These are phyloP conservation scores for Colletotrichum lupini DNA, from an alignment of 2,329 filamentous ascomycete species.

Conservation along the genomic window DNA sequence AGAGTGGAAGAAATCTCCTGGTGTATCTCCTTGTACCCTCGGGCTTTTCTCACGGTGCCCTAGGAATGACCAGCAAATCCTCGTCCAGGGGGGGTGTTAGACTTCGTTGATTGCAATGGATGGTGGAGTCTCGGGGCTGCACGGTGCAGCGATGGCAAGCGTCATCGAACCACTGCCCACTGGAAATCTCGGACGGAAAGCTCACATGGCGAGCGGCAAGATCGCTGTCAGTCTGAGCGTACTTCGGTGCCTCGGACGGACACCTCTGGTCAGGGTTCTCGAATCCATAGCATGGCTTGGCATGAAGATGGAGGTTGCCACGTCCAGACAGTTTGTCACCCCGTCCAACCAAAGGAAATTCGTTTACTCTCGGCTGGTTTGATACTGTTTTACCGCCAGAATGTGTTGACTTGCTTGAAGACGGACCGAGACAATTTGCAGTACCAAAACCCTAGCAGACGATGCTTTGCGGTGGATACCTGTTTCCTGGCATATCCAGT, in stretches of 20 bases:
- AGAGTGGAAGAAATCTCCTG: background rate
- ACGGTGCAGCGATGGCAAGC: conserved; percentile 30
- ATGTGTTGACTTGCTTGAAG: background rate
- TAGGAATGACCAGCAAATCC: conserved; percentile 11
- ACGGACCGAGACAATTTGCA: background rate
- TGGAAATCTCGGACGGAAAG: conserved; percentile 26
- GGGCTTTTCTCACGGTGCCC: background rate
- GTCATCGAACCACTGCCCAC: conserved; percentile 34
- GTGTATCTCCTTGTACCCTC: conserved; percentile 17
- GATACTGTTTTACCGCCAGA: conserved; percentile 13
- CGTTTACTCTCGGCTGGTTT: conserved; percentile 2
- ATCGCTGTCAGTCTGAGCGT: conserved; percentile 22
- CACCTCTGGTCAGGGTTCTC: background rate
- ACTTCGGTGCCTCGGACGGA: background rate
- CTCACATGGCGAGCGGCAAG: conserved; percentile 5
- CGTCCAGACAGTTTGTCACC: background rate
- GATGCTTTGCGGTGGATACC: conserved; percentile 11
- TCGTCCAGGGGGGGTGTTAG: conserved; percentile 6
- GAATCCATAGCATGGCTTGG: conserved; percentile 5
- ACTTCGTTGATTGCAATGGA: conserved; percentile 28
- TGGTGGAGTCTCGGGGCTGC: conserved; percentile 30
- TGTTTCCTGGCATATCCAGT: background rate
- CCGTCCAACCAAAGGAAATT: background rate
- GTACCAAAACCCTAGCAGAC: background rate
- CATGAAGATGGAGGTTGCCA: background rate